A percentile compares a stretch with the other conserved stretches of the same genome.
These are phyloP conservation scores for Exophiala mesophila DNA, from an alignment of 2,329 filamentous ascomycete species.

Conservation along the genomic window DNA sequence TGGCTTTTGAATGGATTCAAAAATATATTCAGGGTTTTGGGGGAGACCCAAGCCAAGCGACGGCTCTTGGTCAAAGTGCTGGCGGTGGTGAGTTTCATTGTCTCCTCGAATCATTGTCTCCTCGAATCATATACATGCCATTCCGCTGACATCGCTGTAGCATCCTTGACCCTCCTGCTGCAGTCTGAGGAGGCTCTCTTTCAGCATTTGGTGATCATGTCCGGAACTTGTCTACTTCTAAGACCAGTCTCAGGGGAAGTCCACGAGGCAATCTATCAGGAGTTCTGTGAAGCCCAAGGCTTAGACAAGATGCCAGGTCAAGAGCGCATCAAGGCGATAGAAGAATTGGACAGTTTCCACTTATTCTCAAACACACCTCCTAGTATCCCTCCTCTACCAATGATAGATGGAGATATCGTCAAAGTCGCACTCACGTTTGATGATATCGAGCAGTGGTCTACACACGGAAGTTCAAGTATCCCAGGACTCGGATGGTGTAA, in stretches of 20 bases:
- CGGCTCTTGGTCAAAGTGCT: conserved; percentile 43
- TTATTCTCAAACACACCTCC: background rate
- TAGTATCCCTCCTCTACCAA: background rate
- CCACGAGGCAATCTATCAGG: background rate
- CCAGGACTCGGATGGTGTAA: conserved; percentile 42
- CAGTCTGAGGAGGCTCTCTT: background rate
- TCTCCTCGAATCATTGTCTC: no score
- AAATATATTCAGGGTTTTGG: conserved; percentile 38
- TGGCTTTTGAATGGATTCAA: conserved; percentile 36
- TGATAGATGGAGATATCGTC: background rate
- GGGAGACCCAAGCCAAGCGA: conserved; percentile 36
- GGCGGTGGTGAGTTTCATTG: conserved; percentile 30
- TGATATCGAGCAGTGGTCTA: background rate
- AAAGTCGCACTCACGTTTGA: background rate
- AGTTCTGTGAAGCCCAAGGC: background rate
- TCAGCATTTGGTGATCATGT: background rate
- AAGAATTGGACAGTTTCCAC: background rate
- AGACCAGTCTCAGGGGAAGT: background rate
- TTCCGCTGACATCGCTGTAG: no score
- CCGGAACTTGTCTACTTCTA: background rate
- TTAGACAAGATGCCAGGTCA: background rate
- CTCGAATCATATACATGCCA: no score
- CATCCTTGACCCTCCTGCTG: background rate
- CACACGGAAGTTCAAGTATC: background rate
- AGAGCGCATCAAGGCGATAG: background rate